Percentiles rank a stretch among this genome's conserved stretches.
phyloP scores from a whole-genome alignment of 1,284 basidiomycete species.

The Heterobasidion annosum region DNA sequence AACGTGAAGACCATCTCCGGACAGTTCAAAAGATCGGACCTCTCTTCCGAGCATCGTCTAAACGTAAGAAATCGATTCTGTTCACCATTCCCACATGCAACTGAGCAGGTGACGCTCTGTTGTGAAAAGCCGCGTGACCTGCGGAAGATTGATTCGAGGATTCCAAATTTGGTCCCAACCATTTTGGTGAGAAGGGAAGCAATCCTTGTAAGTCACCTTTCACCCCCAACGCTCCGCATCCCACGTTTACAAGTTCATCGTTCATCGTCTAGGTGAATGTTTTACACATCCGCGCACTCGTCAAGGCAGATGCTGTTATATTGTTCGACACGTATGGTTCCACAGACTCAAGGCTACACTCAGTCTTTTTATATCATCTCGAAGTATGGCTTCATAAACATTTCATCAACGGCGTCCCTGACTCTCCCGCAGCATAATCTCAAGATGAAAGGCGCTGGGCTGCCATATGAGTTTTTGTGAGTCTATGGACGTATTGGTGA shows the following conservation, averaged over 20 bases:
- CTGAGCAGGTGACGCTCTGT: constrained; percentile 8
- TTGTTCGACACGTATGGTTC: constrained; percentile 90
- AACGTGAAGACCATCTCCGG: constrained; percentile 87
- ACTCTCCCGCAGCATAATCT: constrained; percentile 59
- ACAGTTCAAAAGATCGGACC: constrained; percentile 82
- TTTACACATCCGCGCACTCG: constrained; percentile 87
- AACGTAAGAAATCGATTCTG: constrained; percentile 45
- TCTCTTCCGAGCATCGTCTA: constrained; percentile 82
- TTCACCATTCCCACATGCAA: neutral
- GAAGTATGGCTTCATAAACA: constrained; percentile 42
- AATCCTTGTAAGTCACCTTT: constrained; percentile 55
- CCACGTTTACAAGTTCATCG: constrained; percentile 5
- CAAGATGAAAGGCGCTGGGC: constrained; percentile 52
- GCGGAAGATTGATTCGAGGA: constrained; percentile 91
- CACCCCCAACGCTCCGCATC: neutral
- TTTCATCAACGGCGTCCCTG: constrained; percentile 7
- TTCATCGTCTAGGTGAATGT: constrained; percentile 66
- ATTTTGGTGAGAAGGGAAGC: constrained; percentile 86
- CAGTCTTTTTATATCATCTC: constrained; percentile 82
- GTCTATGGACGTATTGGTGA: constrained; percentile 13
- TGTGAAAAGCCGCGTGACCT: constrained; percentile 80
- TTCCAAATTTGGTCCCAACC: constrained; percentile 91
- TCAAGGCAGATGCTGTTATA: constrained; percentile 89
- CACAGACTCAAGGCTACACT: constrained; percentile 77
- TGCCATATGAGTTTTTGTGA: constrained; percentile 88